Percentiles rank a stretch among this genome's conserved stretches.
These are phyloP conservation scores for Aspergillus steynii DNA, from an alignment of 495 filamentous ascomycete species.

Conservation along the genomic window DNA sequence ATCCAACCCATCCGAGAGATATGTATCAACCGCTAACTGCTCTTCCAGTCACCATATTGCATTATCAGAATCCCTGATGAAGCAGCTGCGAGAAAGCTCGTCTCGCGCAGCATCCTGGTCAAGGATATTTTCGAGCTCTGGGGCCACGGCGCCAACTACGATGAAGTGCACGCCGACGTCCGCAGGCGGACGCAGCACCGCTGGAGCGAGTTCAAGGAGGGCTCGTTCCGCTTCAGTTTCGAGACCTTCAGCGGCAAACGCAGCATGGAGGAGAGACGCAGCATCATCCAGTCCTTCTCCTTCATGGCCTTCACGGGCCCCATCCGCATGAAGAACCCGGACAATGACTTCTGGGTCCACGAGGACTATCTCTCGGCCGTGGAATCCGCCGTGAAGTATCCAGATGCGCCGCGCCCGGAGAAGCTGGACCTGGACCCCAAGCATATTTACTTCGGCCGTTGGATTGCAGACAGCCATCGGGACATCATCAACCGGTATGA, in stretches of 20 bases:
- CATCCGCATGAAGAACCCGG: conserved; percentile 69
- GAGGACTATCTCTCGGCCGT: conserved; percentile 69
- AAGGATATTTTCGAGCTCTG: conserved; percentile 87
- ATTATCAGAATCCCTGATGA: conserved; percentile 68
- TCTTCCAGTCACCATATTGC: conserved; percentile 78
- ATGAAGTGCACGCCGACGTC: conserved; percentile 67
- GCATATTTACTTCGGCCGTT: conserved; percentile 69
- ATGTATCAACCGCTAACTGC: conserved; percentile 17
- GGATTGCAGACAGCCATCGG: conserved; percentile 61
- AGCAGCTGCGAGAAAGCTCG: conserved; percentile 61
- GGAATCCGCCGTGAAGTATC: conserved; percentile 11
- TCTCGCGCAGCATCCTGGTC: conserved; percentile 74
- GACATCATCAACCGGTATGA: conserved; percentile 73
- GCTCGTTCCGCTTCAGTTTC: conserved; percentile 78
- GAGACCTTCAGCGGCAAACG: conserved; percentile 76
- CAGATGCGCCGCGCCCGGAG: background rate
- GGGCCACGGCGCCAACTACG: conserved; percentile 69
- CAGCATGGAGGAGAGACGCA: conserved; percentile 53
- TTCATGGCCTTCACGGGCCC: conserved; percentile 77
- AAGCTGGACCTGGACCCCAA: conserved; percentile 45
- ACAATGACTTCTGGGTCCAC: conserved; percentile 73
- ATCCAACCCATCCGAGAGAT: conserved; percentile 1
- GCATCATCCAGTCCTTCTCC: conserved; percentile 76
- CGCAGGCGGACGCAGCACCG: conserved; percentile 53
- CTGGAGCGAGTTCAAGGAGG: conserved; percentile 62